phyloP scores from a whole-genome alignment of 2,329 filamentous ascomycete genomes.

The Diaporthe sp. region DNA sequence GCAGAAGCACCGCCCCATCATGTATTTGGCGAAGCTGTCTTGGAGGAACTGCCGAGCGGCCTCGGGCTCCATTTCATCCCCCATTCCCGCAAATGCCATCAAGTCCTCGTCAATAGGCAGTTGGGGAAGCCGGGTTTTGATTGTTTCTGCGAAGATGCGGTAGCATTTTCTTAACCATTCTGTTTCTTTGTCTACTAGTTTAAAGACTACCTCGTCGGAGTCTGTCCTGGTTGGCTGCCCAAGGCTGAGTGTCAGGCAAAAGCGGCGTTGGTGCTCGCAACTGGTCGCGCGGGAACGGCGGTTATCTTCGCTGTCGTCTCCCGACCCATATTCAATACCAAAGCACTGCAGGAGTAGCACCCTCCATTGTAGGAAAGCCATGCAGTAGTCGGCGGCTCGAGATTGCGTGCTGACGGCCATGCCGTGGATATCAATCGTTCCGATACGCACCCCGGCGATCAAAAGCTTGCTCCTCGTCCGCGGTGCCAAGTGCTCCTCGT shows the following conservation, averaged over 20 bases:
- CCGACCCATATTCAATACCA: background rate
- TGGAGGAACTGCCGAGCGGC: background rate
- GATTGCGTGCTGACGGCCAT: slow-evolving; percentile 4
- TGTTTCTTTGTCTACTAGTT: background rate
- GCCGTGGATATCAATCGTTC: background rate
- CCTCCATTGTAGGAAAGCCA: slow-evolving; percentile 11
- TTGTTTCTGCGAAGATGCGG: background rate
- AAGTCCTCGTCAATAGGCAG: slow-evolving; percentile 6
- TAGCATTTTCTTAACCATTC: background rate
- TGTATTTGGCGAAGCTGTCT: slow-evolving; percentile 8
- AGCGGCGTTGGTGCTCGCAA: background rate
- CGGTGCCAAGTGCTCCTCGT: background rate
- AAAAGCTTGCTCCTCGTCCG: background rate
- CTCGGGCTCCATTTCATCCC: background rate
- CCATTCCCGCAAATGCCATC: background rate
- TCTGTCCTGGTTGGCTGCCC: background rate
- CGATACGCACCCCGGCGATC: background rate
- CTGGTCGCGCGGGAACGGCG: background rate
- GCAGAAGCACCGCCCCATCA: slow-evolving; percentile 26
- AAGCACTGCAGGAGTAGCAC: background rate
- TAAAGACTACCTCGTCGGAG: accelerated
- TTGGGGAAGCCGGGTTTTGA: slow-evolving; percentile 1
- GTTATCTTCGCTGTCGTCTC: background rate
- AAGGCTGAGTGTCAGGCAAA: slow-evolving; percentile 22
- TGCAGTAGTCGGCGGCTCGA: slow-evolving; percentile 7